These are phyloP conservation scores for Blastocystis sp. DNA, from an alignment of 352 stramenopile genomes.

Conservation along the genomic window DNA sequence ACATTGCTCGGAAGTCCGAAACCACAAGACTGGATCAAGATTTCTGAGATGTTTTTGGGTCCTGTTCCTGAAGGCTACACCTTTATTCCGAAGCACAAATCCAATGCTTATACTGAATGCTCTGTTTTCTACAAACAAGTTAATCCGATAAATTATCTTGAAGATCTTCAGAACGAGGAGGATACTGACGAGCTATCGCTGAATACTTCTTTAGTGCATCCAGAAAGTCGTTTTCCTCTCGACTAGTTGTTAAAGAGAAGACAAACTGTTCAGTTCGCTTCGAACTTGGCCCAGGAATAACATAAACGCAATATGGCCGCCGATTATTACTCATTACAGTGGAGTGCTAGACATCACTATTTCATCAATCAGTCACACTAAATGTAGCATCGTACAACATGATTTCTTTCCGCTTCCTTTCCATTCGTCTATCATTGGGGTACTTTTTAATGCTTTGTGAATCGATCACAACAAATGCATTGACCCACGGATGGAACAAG, in stretches of 20 bases:
- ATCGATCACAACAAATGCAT: not conserved
- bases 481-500: not conserved
- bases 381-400: not conserved
- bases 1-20: conserved; percentile 90
- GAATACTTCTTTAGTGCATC: not conserved
- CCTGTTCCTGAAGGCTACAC: conserved; percentile 82
- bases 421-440: not conserved
- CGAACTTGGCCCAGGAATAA: not conserved
- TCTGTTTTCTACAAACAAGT: not conserved
- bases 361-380: not conserved
- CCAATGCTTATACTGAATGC: conserved; percentile 79
- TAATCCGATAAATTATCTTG: not conserved
- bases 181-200: not conserved
- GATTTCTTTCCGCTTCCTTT: not conserved
- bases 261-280: not conserved
- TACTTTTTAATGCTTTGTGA: not conserved
- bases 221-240: not conserved
- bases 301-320: conserved; percentile 3
- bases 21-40: conserved; percentile 92
- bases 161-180: not conserved
- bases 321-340: not conserved
- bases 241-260: not conserved
- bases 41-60: conserved; percentile 95
- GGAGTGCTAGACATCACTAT: not conserved
- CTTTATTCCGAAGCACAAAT: conserved; percentile 96